phyloP scores from a whole-genome alignment of 495 filamentous ascomycete species.

The Penicillium samsonianum region DNA sequence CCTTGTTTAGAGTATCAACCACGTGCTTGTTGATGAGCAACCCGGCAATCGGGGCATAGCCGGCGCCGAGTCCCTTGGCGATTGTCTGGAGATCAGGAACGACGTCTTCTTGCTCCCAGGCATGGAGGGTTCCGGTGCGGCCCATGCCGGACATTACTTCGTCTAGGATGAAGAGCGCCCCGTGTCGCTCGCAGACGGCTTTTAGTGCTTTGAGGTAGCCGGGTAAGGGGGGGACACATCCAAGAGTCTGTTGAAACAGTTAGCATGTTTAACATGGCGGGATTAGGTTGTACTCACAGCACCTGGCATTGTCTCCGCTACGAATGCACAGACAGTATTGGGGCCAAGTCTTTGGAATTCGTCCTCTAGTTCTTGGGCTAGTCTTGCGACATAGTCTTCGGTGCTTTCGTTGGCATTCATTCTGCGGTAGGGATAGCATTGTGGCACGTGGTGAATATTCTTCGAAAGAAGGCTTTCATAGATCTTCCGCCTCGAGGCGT shows the following conservation, averaged over 20 bases:
- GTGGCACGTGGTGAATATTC: conserved; percentile 60
- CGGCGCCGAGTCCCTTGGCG: conserved; percentile 63
- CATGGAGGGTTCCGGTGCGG: conserved; percentile 60
- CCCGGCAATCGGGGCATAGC: conserved; percentile 58
- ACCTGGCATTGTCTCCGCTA: conserved; percentile 65
- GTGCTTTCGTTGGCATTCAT: conserved; percentile 40
- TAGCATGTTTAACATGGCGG: neutral
- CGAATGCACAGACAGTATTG: conserved; percentile 68
- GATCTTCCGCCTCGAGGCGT: conserved; percentile 55
- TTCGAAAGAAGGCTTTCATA: conserved; percentile 62
- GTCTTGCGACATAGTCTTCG: conserved; percentile 49
- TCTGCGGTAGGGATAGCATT: conserved; percentile 63
- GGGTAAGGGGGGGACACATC: conserved; percentile 57
- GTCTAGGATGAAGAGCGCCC: conserved; percentile 63
- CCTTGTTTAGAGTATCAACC: conserved; percentile 49
- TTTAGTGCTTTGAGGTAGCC: conserved; percentile 62
- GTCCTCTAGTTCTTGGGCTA: conserved; percentile 67
- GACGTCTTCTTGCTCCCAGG: conserved; percentile 61
- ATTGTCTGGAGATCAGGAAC: conserved; percentile 62
- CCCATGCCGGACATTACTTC: conserved; percentile 78
- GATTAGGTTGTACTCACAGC: conserved; percentile 34
- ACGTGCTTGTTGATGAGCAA: conserved; percentile 55
- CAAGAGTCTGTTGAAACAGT: conserved; percentile 38
- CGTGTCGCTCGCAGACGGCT: conserved; percentile 59
- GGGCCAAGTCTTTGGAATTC: conserved; percentile 69